A percentile compares a stretch with the other conserved stretches of the same genome.
These are phyloP conservation scores for Tulasnella sp. DNA, from an alignment of 768 basidiomycete species.

Conservation along the genomic window DNA sequence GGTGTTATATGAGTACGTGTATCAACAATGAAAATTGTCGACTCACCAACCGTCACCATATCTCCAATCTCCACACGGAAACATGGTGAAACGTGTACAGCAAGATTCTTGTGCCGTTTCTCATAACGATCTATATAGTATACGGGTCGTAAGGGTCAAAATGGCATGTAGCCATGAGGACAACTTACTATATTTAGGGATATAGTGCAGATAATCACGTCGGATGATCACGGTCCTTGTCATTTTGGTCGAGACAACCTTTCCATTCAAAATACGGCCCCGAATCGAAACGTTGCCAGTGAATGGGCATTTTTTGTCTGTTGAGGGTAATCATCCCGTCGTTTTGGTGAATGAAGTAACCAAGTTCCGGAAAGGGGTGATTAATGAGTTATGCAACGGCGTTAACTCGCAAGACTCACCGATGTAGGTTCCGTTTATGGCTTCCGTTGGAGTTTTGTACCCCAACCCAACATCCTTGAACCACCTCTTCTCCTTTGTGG, in stretches of 20 bases:
- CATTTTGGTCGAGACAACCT: slow-evolving; percentile 98
- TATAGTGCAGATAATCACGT: slow-evolving; percentile 85
- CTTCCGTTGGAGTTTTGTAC: slow-evolving; percentile 92
- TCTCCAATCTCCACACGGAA: slow-evolving; percentile 98
- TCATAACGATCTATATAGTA: slow-evolving; percentile 78
- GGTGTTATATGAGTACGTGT: slow-evolving; percentile 14
- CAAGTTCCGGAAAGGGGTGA: not conserved
- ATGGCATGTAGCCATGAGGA: not conserved
- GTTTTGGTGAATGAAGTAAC: not conserved
- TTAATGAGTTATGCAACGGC: not conserved
- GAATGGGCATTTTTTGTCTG: slow-evolving; percentile 99
- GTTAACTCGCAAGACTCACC: slow-evolving; percentile 43
- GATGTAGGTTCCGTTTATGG: slow-evolving; percentile 92
- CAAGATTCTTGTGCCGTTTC: slow-evolving; percentile 97
- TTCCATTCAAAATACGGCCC: slow-evolving; percentile 95
- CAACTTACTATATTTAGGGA: slow-evolving; percentile 92
- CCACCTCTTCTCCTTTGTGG: slow-evolving; percentile 94
- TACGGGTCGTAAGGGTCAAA: slow-evolving; percentile 1
- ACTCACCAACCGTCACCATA: slow-evolving; percentile 85
- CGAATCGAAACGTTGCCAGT: slow-evolving; percentile 95
- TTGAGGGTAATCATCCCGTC: not conserved
- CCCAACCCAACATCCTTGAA: slow-evolving; percentile 97
- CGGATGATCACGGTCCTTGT: slow-evolving; percentile 96
- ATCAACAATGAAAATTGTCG: not conserved
- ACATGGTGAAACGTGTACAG: slow-evolving; percentile 91